Conservation (phyloP, 2,329 filamentous ascomycete species). For the Colletotrichum lupini region DNA sequence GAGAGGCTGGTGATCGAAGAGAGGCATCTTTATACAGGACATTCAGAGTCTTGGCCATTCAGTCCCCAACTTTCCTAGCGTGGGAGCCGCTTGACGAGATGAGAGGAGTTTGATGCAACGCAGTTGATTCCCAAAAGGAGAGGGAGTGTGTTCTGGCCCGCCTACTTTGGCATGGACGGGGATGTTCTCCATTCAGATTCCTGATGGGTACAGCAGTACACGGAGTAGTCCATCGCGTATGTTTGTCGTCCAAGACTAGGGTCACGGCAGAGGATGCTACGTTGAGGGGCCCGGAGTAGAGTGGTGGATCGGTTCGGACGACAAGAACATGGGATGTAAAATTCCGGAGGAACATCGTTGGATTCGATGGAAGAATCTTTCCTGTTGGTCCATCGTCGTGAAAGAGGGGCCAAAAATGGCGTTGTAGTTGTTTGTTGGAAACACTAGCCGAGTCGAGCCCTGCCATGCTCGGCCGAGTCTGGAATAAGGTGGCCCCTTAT, state of each 20-base stretch:
- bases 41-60: neutral
- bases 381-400: neutral
- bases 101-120: slow-evolving; percentile 16
- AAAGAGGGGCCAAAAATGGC: slow-evolving; percentile 12
- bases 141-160: slow-evolving; percentile 1
- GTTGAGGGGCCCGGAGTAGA: neutral
- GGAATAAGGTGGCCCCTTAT: slow-evolving; percentile 10
- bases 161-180: neutral
- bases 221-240: neutral
- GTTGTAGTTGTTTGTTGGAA: slow-evolving; percentile 24
- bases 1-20: neutral
- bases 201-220: neutral
- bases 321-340: neutral
- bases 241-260: neutral
- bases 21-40: neutral
- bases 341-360: neutral
- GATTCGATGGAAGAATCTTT: slow-evolving; percentile 13
- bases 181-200: slow-evolving; percentile 1
- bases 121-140: neutral
- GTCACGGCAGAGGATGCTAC: neutral
- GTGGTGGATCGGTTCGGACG: neutral
- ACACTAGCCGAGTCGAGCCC: slow-evolving; percentile 23
- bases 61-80: neutral
- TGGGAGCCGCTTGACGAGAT: neutral
- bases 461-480: slow-evolving; percentile 16